Percentiles rank a stretch among this genome's conserved stretches.
Conservation (phyloP, 2,329 filamentous ascomycete species). For the Botrytis squamosa region DNA sequence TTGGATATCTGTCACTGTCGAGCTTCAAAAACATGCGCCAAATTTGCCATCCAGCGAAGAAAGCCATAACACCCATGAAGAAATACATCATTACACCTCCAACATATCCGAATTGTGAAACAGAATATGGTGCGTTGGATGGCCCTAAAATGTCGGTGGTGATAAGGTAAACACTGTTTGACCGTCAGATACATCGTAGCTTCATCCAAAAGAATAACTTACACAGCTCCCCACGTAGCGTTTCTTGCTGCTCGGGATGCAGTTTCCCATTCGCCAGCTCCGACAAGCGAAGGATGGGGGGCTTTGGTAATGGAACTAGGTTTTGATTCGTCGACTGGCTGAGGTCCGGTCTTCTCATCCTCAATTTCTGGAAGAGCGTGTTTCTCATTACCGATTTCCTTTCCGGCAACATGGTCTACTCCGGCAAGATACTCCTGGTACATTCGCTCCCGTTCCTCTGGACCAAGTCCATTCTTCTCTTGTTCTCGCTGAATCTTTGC, state of each 20-base stretch:
- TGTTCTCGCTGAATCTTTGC: slow-evolving; percentile 36
- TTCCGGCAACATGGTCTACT: slow-evolving; percentile 3
- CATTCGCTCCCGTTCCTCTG: slow-evolving; percentile 29
- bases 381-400: slow-evolving; percentile 21
- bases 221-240: slow-evolving; percentile 46
- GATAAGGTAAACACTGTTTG: slow-evolving; percentile 34
- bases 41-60: slow-evolving; percentile 29
- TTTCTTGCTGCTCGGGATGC: slow-evolving; percentile 48
- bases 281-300: neutral
- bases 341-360: slow-evolving; percentile 2
- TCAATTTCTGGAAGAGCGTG: neutral
- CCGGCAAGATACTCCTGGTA: slow-evolving; percentile 22
- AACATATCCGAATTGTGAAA: slow-evolving; percentile 21
- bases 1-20: slow-evolving; percentile 28
- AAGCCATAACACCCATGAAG: slow-evolving; percentile 30
- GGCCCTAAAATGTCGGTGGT: slow-evolving; percentile 31
- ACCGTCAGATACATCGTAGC: neutral
- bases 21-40: slow-evolving; percentile 31
- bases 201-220: neutral
- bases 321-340: slow-evolving; percentile 2
- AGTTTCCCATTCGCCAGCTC: slow-evolving; percentile 44
- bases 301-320: neutral
- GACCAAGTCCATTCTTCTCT: slow-evolving; percentile 28
- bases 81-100: slow-evolving; percentile 26
- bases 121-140: slow-evolving; percentile 15